A percentile compares a stretch with the other conserved stretches of the same genome.
Evolutionary conservation across 805 yeast species (phyloP).

Genomic region (Priceomyces castillae): DNA sequence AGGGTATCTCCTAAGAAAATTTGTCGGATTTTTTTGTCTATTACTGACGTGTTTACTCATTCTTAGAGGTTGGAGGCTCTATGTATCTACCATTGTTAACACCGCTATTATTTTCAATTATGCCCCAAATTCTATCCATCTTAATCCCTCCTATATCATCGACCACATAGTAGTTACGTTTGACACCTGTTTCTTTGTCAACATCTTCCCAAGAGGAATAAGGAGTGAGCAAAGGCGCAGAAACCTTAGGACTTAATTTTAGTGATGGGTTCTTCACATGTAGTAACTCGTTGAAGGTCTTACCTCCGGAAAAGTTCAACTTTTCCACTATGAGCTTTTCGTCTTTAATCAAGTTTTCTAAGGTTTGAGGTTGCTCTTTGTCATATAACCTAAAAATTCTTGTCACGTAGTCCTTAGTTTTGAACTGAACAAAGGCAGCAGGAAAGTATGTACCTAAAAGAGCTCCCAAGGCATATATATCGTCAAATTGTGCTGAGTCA

Average conservation of each 20-base stretch:
- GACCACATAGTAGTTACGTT: slow-evolving; percentile 51
- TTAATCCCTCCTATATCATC: slow-evolving; percentile 78
- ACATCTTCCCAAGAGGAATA: slow-evolving; percentile 39
- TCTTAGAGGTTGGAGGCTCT: slow-evolving; percentile 9
- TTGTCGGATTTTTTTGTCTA: background rate
- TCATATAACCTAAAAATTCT: slow-evolving; percentile 70
- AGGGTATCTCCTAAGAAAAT: background rate
- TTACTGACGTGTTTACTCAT: background rate
- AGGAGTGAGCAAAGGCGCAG: slow-evolving; percentile 17
- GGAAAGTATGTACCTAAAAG: slow-evolving; percentile 57
- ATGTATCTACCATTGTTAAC: slow-evolving; percentile 63
- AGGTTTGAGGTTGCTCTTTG: slow-evolving; percentile 58
- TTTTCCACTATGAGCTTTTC: slow-evolving; percentile 70
- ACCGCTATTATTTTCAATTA: slow-evolving; percentile 66
- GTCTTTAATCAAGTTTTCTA: slow-evolving; percentile 56
- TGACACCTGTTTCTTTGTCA: slow-evolving; percentile 31
- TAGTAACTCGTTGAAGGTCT: slow-evolving; percentile 60
- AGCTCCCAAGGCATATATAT: slow-evolving; percentile 43
- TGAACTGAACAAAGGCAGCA: slow-evolving; percentile 44
- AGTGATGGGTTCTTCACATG: slow-evolving; percentile 40
- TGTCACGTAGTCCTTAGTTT: slow-evolving; percentile 65
- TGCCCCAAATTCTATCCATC: slow-evolving; percentile 85
- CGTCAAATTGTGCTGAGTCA: slow-evolving; percentile 53
- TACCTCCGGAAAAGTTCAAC: slow-evolving; percentile 63
- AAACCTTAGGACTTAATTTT: slow-evolving; percentile 29